Evolutionary conservation across 768 basidiomycete genomes (phyloP).

Genomic region (Boletus tylopilopsis): DNA sequence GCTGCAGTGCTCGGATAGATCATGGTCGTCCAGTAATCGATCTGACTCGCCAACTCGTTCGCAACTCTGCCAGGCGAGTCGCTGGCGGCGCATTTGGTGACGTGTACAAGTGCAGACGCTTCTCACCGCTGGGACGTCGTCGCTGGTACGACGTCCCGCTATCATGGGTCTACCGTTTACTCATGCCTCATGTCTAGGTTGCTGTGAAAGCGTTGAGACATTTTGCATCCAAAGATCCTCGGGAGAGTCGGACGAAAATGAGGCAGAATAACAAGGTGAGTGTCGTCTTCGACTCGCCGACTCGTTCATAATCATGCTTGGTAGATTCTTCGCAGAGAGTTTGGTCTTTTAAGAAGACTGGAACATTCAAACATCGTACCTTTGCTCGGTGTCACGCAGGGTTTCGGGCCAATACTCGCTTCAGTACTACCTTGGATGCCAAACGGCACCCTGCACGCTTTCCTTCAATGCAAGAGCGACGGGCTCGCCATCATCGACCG

Average conservation of each 20-base stretch:
- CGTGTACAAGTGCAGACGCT: conserved; percentile 2
- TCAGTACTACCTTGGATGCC: not conserved
- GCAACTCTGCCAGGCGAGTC: not conserved
- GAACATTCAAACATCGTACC: not conserved
- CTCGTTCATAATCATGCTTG: too few species aligned
- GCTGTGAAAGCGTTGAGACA: not conserved
- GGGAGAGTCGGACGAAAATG: not conserved
- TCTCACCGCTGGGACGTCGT: not conserved
- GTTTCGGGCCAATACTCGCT: not conserved
- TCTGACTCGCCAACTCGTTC: not conserved
- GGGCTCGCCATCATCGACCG: not conserved
- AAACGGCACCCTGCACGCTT: not conserved
- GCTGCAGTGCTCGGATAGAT: not conserved
- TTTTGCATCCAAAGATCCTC: not conserved
- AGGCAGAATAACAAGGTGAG: not conserved
- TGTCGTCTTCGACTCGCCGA: not conserved
- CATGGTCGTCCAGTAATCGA: not conserved
- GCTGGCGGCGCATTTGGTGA: not conserved
- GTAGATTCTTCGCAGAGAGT: not conserved
- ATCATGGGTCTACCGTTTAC: not conserved
- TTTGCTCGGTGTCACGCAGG: not conserved
- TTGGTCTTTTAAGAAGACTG: not conserved
- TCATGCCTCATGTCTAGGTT: not conserved
- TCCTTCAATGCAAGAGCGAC: not conserved
- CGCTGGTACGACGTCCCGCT: not conserved